A percentile compares a stretch with the other conserved stretches of the same genome.
These are phyloP conservation scores for Cicer judaicum DNA, from an alignment of 306 rosid species.

Conservation along the genomic window DNA sequence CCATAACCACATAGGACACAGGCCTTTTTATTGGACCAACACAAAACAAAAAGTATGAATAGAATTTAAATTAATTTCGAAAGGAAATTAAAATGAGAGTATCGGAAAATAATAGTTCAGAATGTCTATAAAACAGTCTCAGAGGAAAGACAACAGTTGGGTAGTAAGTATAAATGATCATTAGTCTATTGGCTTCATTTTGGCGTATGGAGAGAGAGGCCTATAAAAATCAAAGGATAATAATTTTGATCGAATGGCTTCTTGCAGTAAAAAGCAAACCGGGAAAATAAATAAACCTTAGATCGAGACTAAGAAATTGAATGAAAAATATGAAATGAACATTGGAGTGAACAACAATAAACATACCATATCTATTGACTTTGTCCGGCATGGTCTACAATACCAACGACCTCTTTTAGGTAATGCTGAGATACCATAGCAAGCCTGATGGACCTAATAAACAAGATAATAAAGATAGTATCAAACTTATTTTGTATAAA, in stretches of 20 bases:
- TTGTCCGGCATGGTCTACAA: slow-evolving; percentile 70
- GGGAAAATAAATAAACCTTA: neutral
- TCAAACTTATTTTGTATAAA: slow-evolving; percentile 22
- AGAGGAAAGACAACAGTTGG: neutral
- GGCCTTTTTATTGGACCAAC: slow-evolving; percentile 48
- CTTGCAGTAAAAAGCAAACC: slow-evolving; percentile 13
- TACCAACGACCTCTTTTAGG: slow-evolving; percentile 67
- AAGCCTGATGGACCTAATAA: slow-evolving; percentile 72
- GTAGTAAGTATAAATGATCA: neutral
- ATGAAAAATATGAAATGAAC: neutral
- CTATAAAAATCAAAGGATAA: neutral
- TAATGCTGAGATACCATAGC: slow-evolving; percentile 64
- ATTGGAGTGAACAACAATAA: neutral
- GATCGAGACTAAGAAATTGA: slow-evolving; percentile 21
- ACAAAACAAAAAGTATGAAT: slow-evolving; percentile 22
- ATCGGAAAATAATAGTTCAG: neutral
- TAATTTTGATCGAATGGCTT: neutral
- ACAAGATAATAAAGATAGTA: slow-evolving; percentile 34
- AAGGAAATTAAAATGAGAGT: neutral
- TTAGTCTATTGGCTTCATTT: neutral
- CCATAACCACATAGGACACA: slow-evolving; percentile 82
- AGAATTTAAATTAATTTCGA: slow-evolving; percentile 11
- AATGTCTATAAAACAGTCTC: slow-evolving; percentile 8
- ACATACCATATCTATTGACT: slow-evolving; percentile 60
- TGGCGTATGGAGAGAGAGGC: slow-evolving; percentile 1